Base-by-base conservation (phyloP, 1,139 yeast genomes). In the Kodamaea sp. region DNA sequence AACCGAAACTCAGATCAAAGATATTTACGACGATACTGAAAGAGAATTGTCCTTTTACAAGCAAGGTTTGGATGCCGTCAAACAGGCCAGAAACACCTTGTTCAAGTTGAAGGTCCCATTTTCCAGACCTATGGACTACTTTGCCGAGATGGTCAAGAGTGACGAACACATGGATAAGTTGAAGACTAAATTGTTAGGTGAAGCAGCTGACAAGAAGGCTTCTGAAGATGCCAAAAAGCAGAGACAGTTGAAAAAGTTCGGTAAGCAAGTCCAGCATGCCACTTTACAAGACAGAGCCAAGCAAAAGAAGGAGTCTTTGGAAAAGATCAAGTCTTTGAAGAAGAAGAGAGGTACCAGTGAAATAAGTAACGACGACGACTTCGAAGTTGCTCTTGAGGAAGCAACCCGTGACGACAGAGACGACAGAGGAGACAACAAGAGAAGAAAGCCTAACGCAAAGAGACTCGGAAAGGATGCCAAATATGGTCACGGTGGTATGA, bases 101-200 rank as follows among this genome's bases (percentile, higher is more conserved):
- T 59, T 73, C 38, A 78, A 78, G 57, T 72, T 82, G 48, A 82
- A 83, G 55, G 80, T 89, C 15, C 92, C 97, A 39, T 92, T 92
- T 60, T 74, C 95, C 24, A 80, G 99, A 61, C 99, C 99, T 19
- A 68, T 79, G 52, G 99, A 92, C 60, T 92, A 87, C 61, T 92
- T 92, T 66, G 99, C 99, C 8, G 99, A 92, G 64, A 92, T 92
- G 99, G 87, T 89, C 44, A 92, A 92, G 70, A 83, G 90, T 41
- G 99, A 92, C 61, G 97, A 89, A 60, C 99, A 92, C 62, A 92
- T 92, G 99, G 97, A 89, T 56, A 87, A 80, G 63, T 75, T 92
- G 53, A 89, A 88, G 73, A 70, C 72, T 56, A 88, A 87, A 62
- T 73, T 92, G 51, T 72, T 89, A 29, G 76, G 79, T 43, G 96